Base-by-base conservation (phyloP, 768 basidiomycete species). In the Phanerochaete sordida region DNA sequence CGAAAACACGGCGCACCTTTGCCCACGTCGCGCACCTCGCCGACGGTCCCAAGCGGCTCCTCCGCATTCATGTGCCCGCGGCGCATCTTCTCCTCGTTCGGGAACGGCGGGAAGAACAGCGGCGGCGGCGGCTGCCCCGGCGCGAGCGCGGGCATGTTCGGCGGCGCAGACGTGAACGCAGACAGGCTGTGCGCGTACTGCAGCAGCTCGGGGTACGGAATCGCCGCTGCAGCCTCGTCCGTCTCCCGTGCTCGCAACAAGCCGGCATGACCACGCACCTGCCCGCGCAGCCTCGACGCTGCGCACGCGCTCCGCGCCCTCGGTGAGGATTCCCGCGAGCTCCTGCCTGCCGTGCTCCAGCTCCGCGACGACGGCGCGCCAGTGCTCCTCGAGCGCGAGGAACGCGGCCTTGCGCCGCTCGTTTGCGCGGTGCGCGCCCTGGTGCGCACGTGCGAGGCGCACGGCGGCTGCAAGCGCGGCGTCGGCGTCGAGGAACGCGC, bases 71-170 rank as follows among this genome's bases (percentile, higher is more conserved):
- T 82, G 58, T 82, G 81, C 1, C 92, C 92, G 26, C 86, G 81
- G 54, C 91, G 85, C 90, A 94, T 92, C 73, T 91, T 93, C 71
- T 93, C 92, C 74, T 93, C 91, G 68, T 92, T 93, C 0, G 92
- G 92, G 72, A 93, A 94, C 12, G 93, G 93, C 37, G 91, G 91
- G 75, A 93, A 92, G 79, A 94, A 93, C 44, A 91, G 69, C 19
- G 88, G 89, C 19, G 87, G 86, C 0, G 88, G 88, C 12, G 85
- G 85, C 65, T 88, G 90, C 9, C 87, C 88, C 0, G 88, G 85
- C 5, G 84, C 74, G 49, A 85, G 80, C 66, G 91, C 90, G 23
- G 90, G 90, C 84, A 92, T 88, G 68, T 91, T 91, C 11, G 92
- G 92, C 8, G 92, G 92, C 11, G 91, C 92, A 33, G 92, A 92